Conservation (phyloP, 2,329 filamentous ascomycete species). For the Epichloe festucae region DNA sequence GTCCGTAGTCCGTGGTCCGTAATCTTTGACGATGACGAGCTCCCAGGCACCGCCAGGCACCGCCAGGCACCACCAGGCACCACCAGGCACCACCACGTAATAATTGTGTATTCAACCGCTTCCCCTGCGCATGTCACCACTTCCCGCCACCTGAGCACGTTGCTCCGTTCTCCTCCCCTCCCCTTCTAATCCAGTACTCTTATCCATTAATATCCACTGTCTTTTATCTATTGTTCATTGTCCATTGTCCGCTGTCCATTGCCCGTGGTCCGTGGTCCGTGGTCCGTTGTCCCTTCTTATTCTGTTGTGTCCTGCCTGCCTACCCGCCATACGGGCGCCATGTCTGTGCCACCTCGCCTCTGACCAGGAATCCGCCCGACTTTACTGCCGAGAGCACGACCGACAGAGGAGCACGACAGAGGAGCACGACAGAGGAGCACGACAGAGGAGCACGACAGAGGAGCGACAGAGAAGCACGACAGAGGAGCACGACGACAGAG, state of each 20-base stretch:
- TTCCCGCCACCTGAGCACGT: neutral
- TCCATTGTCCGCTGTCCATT: accelerated
- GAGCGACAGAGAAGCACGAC: no score
- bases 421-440: conserved; percentile 1
- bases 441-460: neutral
- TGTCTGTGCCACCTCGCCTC: conserved; percentile 5
- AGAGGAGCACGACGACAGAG: neutral
- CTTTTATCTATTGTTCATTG: no score
- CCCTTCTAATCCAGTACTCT: no score
- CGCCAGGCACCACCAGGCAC: no score
- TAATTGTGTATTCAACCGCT: neutral
- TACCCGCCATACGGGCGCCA: conserved; percentile 2
- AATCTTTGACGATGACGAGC: no score
- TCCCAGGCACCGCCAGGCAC: no score
- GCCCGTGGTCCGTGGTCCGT: no score
- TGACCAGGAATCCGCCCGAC: conserved; percentile 6
- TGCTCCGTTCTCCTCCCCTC: neutral
- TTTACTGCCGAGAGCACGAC: conserved; percentile 5
- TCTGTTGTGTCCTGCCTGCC: neutral
- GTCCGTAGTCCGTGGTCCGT: no score
- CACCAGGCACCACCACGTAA: no score
- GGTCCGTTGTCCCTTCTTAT: neutral
- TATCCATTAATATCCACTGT: no score
- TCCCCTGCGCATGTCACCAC: neutral
- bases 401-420: neutral